phyloP scores from a whole-genome alignment of 805 yeast genomes.

The Naumovozyma baii region DNA sequence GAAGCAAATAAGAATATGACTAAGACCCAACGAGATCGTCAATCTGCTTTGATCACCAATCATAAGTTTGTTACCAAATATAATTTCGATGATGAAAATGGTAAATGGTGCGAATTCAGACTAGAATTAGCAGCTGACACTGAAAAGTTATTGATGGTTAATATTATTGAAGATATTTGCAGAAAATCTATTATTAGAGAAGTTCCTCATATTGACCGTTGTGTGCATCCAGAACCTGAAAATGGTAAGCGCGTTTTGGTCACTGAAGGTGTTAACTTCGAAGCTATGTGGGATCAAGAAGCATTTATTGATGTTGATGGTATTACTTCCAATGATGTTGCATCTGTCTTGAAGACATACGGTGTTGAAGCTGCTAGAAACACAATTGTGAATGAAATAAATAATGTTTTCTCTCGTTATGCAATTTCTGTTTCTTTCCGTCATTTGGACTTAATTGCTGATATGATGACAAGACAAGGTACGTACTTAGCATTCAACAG shows the following conservation, averaged over 20 bases:
- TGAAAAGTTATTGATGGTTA: slow-evolving; percentile 93
- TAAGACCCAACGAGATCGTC: slow-evolving; percentile 70
- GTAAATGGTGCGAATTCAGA: slow-evolving; percentile 89
- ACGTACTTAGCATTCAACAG: slow-evolving; percentile 92
- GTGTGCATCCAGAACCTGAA: slow-evolving; percentile 70
- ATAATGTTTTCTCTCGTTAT: slow-evolving; percentile 90
- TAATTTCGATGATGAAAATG: slow-evolving; percentile 80
- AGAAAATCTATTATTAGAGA: slow-evolving; percentile 87
- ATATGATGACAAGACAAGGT: slow-evolving; percentile 99
- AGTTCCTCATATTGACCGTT: slow-evolving; percentile 83
- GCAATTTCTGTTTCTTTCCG: slow-evolving; percentile 89
- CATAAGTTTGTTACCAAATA: slow-evolving; percentile 69
- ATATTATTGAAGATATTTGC: slow-evolving; percentile 87
- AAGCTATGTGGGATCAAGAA: slow-evolving; percentile 96
- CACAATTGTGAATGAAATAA: slow-evolving; percentile 91
- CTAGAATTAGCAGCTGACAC: slow-evolving; percentile 75
- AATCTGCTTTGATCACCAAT: slow-evolving; percentile 64
- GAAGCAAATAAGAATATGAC: slow-evolving; percentile 33
- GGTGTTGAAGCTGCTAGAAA: slow-evolving; percentile 99
- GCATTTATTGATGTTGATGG: slow-evolving; percentile 84
- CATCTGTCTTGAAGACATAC: slow-evolving; percentile 79
- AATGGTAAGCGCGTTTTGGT: slow-evolving; percentile 68
- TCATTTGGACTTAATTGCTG: slow-evolving; percentile 94
- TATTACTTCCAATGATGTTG: slow-evolving; percentile 85
- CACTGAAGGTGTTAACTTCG: slow-evolving; percentile 97